Evolutionary conservation across 2,329 filamentous ascomycete genomes (phyloP), one percentile per base, ranked within the genome.

Genomic region (Penicillium sp.): DNA sequence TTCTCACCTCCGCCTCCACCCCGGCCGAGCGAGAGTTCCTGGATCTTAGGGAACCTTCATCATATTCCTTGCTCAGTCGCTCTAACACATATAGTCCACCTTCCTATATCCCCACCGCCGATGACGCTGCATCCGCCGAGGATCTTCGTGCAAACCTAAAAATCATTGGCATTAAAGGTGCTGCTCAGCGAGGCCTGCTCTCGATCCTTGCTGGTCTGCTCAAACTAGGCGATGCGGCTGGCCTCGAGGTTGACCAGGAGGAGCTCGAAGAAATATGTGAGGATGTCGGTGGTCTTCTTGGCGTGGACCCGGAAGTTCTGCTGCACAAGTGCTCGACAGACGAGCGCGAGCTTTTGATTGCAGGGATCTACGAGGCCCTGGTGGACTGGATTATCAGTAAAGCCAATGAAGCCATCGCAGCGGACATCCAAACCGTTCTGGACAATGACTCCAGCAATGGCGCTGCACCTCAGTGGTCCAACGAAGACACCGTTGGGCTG

Each of bases 301-400:
- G 93, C 17, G 76, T 99, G 45, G 90, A 97, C 29, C 90, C 92
- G 0, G 91, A 96, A 36, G 81, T 92, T 1, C 83, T 99, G 7
- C 76, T 88, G 33, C 83, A 83, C 45, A 87, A 93, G 64, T 91
- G 90, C 71, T 88, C 86, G 52, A 95, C 91, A 0, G 85, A 92
- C 54, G 94, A 97, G 52, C 86, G 94, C 8, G 84, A 88, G 64
- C 85, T 89, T 2, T 78, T 97, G 33, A 89, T 97, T 53, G 87
- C 86, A 10, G 92, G 90, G 2, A 80, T 97, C 13, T 99, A 99
- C 66, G 94, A 99, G 73, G 87, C 92, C 10, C 78, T 97, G 21
- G 91, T 99, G 0, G 94, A 97, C 68, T 97, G 91, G 89, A 89
- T 99, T 12, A 88, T 99, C 54, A 77, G 80, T 50, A 94, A 92